Evolutionary conservation across 2,329 filamentous ascomycete genomes (phyloP).

Genomic region (Myriosclerotinia curreyana): DNA sequence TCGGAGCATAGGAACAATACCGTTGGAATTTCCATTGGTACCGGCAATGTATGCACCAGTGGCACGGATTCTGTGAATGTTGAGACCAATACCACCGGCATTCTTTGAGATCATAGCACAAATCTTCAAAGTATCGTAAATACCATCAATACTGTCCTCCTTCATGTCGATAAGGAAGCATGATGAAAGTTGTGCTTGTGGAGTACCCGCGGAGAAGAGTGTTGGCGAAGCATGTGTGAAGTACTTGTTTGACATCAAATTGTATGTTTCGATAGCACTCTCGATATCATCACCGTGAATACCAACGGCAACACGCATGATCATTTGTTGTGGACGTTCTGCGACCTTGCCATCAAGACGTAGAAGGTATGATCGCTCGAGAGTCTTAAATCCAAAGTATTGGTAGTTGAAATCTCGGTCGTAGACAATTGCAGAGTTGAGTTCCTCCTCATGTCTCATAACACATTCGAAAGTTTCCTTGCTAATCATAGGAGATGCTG

Average conservation of each 20-base stretch:
- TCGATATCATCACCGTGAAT: conserved; percentile 96
- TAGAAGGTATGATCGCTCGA: conserved; percentile 95
- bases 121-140: conserved; percentile 98
- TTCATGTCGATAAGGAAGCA: conserved; percentile 99
- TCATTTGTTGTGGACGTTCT: conserved; percentile 97
- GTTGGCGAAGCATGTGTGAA: conserved; percentile 98
- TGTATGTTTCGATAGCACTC: conserved; percentile 94
- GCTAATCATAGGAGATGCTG: conserved; percentile 89
- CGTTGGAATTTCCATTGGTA: conserved; percentile 97
- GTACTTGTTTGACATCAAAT: conserved; percentile 97
- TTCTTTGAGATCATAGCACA: conserved; percentile 99
- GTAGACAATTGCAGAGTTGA: conserved; percentile 98
- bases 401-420: conserved; percentile 99
- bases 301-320: conserved; percentile 97
- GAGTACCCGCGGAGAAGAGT: conserved; percentile 96
- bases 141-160: conserved; percentile 98
- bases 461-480: conserved; percentile 86
- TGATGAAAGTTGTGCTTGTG: conserved; percentile 89
- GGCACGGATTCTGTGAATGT: conserved; percentile 93
- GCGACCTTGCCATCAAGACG: conserved; percentile 95
- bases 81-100: conserved; percentile 94
- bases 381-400: conserved; percentile 99
- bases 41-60: conserved; percentile 98
- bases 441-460: conserved; percentile 93
- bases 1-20: conserved; percentile 94